Conservation (phyloP, 768 basidiomycete genomes). For the Lentinus brumalis region DNA sequence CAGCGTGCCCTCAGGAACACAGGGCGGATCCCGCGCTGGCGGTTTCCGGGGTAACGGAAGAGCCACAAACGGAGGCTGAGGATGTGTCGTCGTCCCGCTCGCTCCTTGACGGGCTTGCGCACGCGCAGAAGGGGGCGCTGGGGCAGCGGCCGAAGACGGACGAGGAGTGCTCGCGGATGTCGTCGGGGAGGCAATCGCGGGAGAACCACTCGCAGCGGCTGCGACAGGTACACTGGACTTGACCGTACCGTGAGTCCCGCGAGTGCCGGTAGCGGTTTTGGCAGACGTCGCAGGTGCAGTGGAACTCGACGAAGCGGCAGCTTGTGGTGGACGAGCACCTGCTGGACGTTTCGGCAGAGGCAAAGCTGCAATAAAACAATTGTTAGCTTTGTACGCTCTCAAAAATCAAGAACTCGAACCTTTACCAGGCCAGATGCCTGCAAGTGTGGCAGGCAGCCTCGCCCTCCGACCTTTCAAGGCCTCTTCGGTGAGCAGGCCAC, state of each 20-base stretch:
- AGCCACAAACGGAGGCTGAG: not conserved
- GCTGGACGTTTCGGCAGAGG: not conserved
- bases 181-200: not conserved
- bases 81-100: not conserved
- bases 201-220: not conserved
- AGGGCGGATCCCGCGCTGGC: not conserved
- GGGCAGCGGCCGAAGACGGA: not conserved
- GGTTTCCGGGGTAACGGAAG: not conserved
- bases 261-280: not conserved
- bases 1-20: slow-evolving; percentile 21
- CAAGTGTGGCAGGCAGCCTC: slow-evolving; percentile 9
- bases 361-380: not conserved
- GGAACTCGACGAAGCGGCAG: not conserved
- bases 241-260: not conserved
- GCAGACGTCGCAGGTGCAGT: not conserved
- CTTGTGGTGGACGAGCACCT: not conserved
- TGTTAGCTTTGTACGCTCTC: not conserved
- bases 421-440: slow-evolving; percentile 12
- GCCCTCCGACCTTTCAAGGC: slow-evolving; percentile 4
- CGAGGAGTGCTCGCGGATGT: not conserved
- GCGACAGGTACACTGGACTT: not conserved
- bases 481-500: slow-evolving; percentile 9
- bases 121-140: not conserved
- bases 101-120: not conserved
- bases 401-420: not conserved